These are phyloP conservation scores for Colletotrichum spinosum DNA, from an alignment of 2,329 filamentous ascomycete species.

Conservation along the genomic window DNA sequence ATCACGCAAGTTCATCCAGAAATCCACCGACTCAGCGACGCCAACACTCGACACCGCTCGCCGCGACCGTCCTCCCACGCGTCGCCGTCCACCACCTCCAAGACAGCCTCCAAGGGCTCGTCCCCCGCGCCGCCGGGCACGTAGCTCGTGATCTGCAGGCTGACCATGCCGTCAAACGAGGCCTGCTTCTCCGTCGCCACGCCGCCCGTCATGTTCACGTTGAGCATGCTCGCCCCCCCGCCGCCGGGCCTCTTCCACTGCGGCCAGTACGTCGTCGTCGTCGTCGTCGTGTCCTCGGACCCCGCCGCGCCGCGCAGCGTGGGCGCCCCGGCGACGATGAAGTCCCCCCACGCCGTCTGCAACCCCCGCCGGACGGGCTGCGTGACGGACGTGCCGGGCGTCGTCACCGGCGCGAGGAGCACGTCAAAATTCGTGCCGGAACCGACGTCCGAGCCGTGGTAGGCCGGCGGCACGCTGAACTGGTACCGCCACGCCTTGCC, in stretches of 20 bases:
- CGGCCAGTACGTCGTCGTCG: constrained; percentile 1
- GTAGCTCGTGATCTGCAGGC: constrained; percentile 22
- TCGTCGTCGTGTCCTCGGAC: not conserved
- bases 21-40: constrained; percentile 5
- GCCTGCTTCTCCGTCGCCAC: constrained; percentile 3
- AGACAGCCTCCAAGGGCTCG: constrained; percentile 9
- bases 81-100: constrained; percentile 15
- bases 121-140: not conserved
- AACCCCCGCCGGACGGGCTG: not conserved
- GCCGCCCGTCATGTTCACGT: constrained; percentile 24
- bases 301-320: constrained; percentile 5
- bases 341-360: constrained; percentile 27
- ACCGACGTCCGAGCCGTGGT: constrained; percentile 24
- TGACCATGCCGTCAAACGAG: constrained; percentile 29
- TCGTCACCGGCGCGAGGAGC: constrained; percentile 16
- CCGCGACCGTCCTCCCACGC: constrained; percentile 28
- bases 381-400: constrained; percentile 1
- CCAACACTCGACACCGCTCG: constrained; percentile 14
- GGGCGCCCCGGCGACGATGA: constrained; percentile 6
- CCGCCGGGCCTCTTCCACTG: constrained; percentile 13
- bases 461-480: constrained; percentile 21
- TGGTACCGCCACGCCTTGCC: constrained; percentile 24
- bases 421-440: constrained; percentile 12
- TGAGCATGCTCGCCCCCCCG: constrained; percentile 15
- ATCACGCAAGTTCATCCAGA: not conserved